Evolutionary conservation across 345 rosid genomes (phyloP), one percentile per base, ranked within the genome.

Genomic region (Psidium friedrichsthalianum): DNA sequence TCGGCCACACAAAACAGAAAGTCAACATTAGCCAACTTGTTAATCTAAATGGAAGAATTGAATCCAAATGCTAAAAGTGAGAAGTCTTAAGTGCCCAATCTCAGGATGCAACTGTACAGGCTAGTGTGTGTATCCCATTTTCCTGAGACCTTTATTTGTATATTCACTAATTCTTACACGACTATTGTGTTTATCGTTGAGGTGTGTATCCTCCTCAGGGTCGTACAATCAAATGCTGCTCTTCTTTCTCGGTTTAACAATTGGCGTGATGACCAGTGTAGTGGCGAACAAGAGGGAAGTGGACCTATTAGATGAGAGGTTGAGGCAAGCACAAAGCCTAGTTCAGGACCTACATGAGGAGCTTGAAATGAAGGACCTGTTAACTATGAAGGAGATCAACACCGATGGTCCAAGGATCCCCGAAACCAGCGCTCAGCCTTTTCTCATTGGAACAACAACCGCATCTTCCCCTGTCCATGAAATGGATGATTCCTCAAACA

Each of bases 301-400:
- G 36, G 87, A 89, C 69, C 82, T n/a, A 5, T 87, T 91, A 76
- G 76, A 85, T 42, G 86, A 86, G 51, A n/a, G 22, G 82, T 57
- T 91, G 86, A 83, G 81, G 74, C 86, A 89, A 85, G 87, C 76
- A 36, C 53, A 85, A 87, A 86, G 81, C 80, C 69, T 89, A 83
- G 88, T 88, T 56, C 84, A 52, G 81, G 92, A 87, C 80, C 83
- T 88, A 40, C 84, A 89, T 1, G 92, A 91, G 18, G 91, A 91
- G 82, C 89, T 91, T 22, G 87, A 91, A 82, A 89, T 85, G 88
- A 89, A 86, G 49, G 88, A 89, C 54, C 52, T 9, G 74, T 69
- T 87, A 44, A 87, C 64, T 21, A 82, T 87, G 54, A 82, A 84
- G 87, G 88, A 89, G 83, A 85, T 85, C 9, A 11, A 74, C 32